Evolutionary conservation across 257 asterid genomes (phyloP).

Genomic region (Asclepias syriaca): DNA sequence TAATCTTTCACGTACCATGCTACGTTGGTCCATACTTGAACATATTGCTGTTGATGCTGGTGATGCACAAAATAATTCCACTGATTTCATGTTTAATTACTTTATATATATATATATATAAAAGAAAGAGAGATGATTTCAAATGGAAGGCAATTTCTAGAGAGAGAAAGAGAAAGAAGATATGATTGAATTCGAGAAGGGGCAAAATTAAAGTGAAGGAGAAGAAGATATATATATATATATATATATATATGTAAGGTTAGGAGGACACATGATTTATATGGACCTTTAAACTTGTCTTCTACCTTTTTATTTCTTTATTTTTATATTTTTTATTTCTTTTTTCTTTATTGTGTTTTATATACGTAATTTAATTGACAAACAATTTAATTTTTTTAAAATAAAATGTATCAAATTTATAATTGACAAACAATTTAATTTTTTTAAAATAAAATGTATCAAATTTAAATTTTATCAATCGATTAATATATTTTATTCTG

Average conservation of each 20-base stretch:
- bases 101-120: not conserved
- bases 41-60: constrained; percentile 91
- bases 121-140: too few relatives aligned
- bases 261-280: constrained; percentile 23
- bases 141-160: too few relatives aligned
- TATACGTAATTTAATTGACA: too few relatives aligned
- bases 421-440: too few relatives aligned
- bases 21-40: constrained; percentile 58
- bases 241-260: not conserved
- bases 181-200: not conserved
- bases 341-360: too few relatives aligned
- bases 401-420: too few relatives aligned
- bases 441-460: too few relatives aligned
- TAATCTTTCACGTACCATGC: constrained; percentile 45
- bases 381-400: too few relatives aligned
- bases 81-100: constrained; percentile 48
- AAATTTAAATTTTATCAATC: too few relatives aligned
- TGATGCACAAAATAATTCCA: constrained; percentile 72
- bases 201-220: not conserved
- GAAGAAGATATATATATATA: not conserved
- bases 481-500: too few relatives aligned
- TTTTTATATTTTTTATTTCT: constrained; percentile 7
- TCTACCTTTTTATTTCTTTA: constrained; percentile 12
- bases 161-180: not conserved
- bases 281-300: constrained; percentile 28